Evolutionary conservation across 768 basidiomycete genomes (phyloP), one percentile per base, ranked within the genome.

Genomic region (Leccinum rimulosum): DNA sequence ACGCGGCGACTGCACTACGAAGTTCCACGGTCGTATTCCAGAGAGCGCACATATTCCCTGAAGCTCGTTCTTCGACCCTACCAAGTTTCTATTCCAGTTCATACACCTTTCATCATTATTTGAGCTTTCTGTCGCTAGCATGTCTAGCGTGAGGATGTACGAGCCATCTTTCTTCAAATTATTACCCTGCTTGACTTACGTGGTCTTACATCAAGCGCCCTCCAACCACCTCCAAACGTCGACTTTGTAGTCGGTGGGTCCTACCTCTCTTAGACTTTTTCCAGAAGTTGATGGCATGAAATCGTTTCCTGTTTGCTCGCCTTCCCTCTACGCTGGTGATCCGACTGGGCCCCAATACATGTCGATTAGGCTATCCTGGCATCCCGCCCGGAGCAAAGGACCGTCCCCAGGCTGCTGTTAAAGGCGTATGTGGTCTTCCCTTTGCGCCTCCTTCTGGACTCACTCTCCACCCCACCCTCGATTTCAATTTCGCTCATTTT

Each of bases 221-320:
- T 94, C 62, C 88, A 90, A 60, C 90, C 91, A 9, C 92, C 91
- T 50, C 91, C 91, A 47, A 92, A 94, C 76, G 88, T 92, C 70
- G 91, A 93, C 66, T 93, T 91, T 70, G 89, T 94, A 6, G 85
- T 89, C 68, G 91, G 91, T 87, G 64, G 61, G 81, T 72, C 28
- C 51, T 50, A 30, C 22, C 36, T 30, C 30, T 33, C 33, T 35
- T 1, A n/a, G 22, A 4, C 12, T 47, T 40, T 33, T 14, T 36
- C 25, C 43, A n/a, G 11, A n/a, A 33, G 22, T 15, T 68, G 45
- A 57, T 50, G 27, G 19, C 17, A 43, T 47, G 45, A 25, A 47
- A 22, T 25, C 22, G 11, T 47, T 10, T 10, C 36, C 50, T 55
- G 35, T 33, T 47, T 52, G 11, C 50, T 50, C 52, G 28, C 35